phyloP scores from a whole-genome alignment of 805 yeast genomes.

The Candida stauntonica region DNA sequence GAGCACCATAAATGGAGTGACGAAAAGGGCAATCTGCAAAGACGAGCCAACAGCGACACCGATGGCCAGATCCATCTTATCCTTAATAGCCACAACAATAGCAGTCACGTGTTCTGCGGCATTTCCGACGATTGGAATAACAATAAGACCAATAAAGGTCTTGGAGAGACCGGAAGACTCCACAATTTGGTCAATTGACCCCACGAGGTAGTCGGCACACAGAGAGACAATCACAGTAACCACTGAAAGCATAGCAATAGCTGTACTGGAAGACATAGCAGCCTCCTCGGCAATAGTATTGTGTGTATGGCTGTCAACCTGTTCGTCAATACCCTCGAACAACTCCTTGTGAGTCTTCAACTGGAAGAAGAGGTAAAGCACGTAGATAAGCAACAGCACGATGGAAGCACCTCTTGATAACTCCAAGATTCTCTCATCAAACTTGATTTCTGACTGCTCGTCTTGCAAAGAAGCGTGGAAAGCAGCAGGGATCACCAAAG shows the following conservation, averaged over 20 bases:
- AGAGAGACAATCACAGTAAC: conserved; percentile 79
- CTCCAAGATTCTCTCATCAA: conserved; percentile 48
- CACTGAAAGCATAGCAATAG: conserved; percentile 49
- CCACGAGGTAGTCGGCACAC: conserved; percentile 92
- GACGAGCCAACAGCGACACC: conserved; percentile 97
- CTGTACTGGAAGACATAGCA: conserved; percentile 45
- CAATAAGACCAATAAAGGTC: conserved; percentile 90
- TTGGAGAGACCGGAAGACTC: conserved; percentile 81
- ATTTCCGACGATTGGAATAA: conserved; percentile 95
- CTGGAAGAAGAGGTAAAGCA: conserved; percentile 81
- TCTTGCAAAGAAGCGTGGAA: conserved; percentile 75
- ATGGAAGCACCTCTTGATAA: conserved; percentile 85
- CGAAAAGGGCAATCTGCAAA: conserved; percentile 89
- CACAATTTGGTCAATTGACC: conserved; percentile 88
- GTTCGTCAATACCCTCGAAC: conserved; percentile 55
- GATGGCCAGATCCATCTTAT: conserved; percentile 95
- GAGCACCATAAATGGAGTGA: conserved; percentile 92
- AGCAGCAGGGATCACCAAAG: conserved; percentile 92
- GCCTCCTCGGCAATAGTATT: conserved; percentile 22
- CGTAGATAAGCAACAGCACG: conserved; percentile 70
- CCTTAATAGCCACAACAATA: conserved; percentile 87
- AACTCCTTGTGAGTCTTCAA: conserved; percentile 76
- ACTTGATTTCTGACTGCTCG: conserved; percentile 28
- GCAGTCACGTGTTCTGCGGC: conserved; percentile 99
- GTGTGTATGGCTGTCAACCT: conserved; percentile 31